Conservation (phyloP, 495 filamentous ascomycete species). For the Aspergillus bridgeri region DNA sequence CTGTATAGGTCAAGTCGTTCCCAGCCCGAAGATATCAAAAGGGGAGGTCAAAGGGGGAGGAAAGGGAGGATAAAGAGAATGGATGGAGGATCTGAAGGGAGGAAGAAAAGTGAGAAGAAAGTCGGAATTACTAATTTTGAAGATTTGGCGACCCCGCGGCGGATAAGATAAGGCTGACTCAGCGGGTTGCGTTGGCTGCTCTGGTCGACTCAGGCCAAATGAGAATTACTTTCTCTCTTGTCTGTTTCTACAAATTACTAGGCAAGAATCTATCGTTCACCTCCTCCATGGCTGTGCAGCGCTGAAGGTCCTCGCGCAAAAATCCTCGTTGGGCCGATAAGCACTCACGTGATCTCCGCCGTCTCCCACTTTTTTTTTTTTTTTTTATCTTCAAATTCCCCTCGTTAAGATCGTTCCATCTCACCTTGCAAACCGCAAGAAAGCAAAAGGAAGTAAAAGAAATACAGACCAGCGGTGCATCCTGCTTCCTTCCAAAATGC, state of each 20-base stretch:
- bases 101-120: slow-evolving; percentile 6
- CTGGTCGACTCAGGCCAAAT: slow-evolving; percentile 1
- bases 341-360: slow-evolving; percentile 34
- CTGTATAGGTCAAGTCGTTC: slow-evolving; percentile 27
- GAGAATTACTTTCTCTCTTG: too few species aligned
- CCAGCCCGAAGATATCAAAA: not conserved
- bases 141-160: slow-evolving; percentile 14
- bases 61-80: not conserved
- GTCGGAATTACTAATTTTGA: slow-evolving; percentile 8
- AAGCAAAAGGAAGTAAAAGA: too few species aligned
- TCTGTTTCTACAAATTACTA: too few species aligned
- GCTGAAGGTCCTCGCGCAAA: not conserved
- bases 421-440: not conserved
- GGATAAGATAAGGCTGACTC: slow-evolving; percentile 33
- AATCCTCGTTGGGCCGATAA: slow-evolving; percentile 28
- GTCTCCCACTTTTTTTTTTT: slow-evolving; percentile 35
- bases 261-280: too few species aligned
- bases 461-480: not conserved
- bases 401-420: slow-evolving; percentile 3
- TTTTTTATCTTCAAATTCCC: slow-evolving; percentile 18
- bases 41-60: slow-evolving; percentile 3
- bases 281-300: not conserved
- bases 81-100: not conserved
- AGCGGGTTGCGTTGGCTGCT: slow-evolving; percentile 14
- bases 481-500: slow-evolving; percentile 52